These are phyloP conservation scores for Hyphodiscus hymeniophilus DNA, from an alignment of 495 filamentous ascomycete genomes.

Conservation along the genomic window DNA sequence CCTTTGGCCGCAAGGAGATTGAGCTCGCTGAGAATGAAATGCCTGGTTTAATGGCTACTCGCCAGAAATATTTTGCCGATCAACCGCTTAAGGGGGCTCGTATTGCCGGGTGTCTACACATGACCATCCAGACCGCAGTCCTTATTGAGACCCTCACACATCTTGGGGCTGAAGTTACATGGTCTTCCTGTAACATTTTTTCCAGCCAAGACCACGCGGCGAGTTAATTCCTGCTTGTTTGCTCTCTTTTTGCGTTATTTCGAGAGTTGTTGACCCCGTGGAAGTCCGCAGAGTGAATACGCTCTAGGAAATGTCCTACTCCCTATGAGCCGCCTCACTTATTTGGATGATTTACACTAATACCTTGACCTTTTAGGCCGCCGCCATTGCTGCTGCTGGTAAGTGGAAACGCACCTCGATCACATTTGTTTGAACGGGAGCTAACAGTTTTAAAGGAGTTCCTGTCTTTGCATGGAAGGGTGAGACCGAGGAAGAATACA, in stretches of 20 bases:
- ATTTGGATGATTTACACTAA: too few species aligned
- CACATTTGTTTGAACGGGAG: neutral
- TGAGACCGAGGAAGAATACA: constrained; percentile 99
- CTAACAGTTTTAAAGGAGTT: constrained; percentile 38
- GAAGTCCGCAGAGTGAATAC: too few species aligned
- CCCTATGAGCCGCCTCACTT: too few species aligned
- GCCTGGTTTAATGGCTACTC: constrained; percentile 94
- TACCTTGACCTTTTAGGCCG: too few species aligned
- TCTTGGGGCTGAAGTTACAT: constrained; percentile 96
- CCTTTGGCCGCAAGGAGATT: constrained; percentile 98
- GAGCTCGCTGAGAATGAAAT: constrained; percentile 98
- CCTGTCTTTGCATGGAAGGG: constrained; percentile 99
- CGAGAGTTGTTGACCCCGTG: too few species aligned
- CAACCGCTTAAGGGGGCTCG: constrained; percentile 79
- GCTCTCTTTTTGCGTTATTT: too few species aligned
- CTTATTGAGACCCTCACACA: constrained; percentile 93
- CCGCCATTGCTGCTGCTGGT: constrained; percentile 84
- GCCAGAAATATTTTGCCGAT: constrained; percentile 80
- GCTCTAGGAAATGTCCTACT: too few species aligned
- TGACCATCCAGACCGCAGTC: constrained; percentile 99
- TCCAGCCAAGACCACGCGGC: constrained; percentile 97
- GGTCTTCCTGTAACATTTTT: constrained; percentile 99
- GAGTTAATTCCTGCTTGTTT: too few species aligned
- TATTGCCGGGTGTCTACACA: constrained; percentile 97
- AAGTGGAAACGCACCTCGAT: neutral